Percentiles rank a stretch among this genome's conserved stretches.
Evolutionary conservation across 2,329 filamentous ascomycete species (phyloP).

Genomic region (Colletotrichum chlorophyti): DNA sequence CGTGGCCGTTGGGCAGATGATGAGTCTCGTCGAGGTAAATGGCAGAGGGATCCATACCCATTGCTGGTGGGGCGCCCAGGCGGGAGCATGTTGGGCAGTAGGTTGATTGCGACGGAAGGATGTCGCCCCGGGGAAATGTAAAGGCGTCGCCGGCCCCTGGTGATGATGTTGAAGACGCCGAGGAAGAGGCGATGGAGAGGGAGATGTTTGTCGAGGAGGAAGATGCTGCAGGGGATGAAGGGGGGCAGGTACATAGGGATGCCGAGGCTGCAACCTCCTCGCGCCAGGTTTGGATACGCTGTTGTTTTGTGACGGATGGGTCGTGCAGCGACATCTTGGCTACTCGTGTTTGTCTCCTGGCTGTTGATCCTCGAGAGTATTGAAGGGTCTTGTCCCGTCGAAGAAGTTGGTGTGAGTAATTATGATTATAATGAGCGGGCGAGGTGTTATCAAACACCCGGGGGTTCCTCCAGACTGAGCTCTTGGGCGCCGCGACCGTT

Average conservation of each 20-base stretch:
- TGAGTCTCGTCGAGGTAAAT: constrained; percentile 10
- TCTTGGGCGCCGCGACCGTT: too few species aligned
- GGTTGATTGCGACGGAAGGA: constrained; percentile 19
- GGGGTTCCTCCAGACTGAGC: too few species aligned
- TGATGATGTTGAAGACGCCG: constrained; percentile 27
- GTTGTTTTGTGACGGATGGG: constrained; percentile 11
- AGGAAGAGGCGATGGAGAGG: constrained; percentile 32
- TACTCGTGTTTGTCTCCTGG: background rate
- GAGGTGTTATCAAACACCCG: background rate
- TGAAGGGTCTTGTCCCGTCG: too few species aligned
- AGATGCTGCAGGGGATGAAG: constrained; percentile 38
- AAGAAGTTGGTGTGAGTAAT: too few species aligned
- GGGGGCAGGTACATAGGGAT: constrained; percentile 41
- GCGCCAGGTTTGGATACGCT: constrained; percentile 57
- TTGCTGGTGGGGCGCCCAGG: constrained; percentile 22
- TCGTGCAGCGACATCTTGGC: constrained; percentile 14
- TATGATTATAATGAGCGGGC: too few species aligned
- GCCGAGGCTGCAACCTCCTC: constrained; percentile 51
- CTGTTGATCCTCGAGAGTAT: too few species aligned
- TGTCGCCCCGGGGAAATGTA: constrained; percentile 28
- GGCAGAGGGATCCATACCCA: constrained; percentile 16
- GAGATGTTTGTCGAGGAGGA: constrained; percentile 30
- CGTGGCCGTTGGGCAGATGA: background rate
- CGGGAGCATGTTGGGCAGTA: constrained; percentile 25
- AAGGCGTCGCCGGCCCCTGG: constrained; percentile 19